Percentiles rank a stretch among this genome's conserved stretches.
phyloP scores from a whole-genome alignment of 164 flowering plant genomes.

The Platanus orientalis region DNA sequence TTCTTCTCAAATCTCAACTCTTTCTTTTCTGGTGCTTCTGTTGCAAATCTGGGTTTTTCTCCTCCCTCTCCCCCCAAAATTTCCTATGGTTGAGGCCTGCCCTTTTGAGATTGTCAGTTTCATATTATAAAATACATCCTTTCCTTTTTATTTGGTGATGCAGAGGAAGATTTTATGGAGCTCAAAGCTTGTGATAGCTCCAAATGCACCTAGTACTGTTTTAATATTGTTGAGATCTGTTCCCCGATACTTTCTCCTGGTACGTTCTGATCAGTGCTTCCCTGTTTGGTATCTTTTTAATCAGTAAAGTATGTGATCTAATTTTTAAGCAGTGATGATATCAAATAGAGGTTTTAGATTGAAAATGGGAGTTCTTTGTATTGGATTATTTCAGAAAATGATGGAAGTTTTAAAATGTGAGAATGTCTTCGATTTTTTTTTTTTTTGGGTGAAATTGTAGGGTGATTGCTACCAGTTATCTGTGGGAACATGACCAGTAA shows the following conservation, averaged over 20 bases:
- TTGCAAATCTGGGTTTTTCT: background rate
- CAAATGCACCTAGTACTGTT: background rate
- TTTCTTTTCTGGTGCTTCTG: background rate
- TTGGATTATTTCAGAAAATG: background rate
- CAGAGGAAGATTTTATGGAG: background rate
- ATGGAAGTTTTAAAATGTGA: background rate
- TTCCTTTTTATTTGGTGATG: background rate
- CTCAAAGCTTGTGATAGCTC: background rate
- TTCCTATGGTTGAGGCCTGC: too few species aligned
- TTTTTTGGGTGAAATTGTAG: background rate
- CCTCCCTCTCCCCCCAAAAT: too few species aligned
- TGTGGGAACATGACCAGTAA: constrained; percentile 30
- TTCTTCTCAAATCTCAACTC: background rate
- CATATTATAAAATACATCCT: background rate
- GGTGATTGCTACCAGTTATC: constrained; percentile 1
- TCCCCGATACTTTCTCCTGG: background rate
- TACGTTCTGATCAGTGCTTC: background rate
- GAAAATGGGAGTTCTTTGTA: background rate
- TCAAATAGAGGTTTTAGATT: background rate
- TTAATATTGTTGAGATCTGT: background rate
- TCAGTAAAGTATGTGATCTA: background rate
- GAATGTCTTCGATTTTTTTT: background rate
- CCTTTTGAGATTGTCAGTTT: background rate
- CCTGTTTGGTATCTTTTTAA: background rate
- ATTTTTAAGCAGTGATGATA: background rate